Evolutionary conservation across 352 stramenopile genomes (phyloP).

Genomic region (Globisporangium acanthophoron): DNA sequence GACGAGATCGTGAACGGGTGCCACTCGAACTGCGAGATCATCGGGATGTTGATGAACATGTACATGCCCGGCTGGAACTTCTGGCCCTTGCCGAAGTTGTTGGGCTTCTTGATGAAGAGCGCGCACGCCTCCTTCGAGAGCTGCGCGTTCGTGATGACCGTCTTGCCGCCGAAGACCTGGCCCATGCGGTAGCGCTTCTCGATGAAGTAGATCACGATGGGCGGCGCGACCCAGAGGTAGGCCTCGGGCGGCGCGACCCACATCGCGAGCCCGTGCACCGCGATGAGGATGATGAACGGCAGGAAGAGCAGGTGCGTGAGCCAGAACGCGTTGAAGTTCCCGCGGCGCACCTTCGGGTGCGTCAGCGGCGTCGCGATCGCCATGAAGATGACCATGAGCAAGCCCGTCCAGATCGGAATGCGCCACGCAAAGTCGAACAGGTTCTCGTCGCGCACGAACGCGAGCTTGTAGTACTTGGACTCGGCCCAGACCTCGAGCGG

Average conservation of each 20-base stretch:
- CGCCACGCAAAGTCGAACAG: slow-evolving; percentile 33
- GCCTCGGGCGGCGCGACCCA: slow-evolving; percentile 58
- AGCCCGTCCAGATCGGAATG: slow-evolving; percentile 58
- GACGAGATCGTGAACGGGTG: slow-evolving; percentile 91
- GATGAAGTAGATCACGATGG: slow-evolving; percentile 50
- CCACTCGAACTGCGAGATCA: slow-evolving; percentile 80
- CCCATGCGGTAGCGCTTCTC: slow-evolving; percentile 58
- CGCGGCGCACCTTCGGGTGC: slow-evolving; percentile 39
- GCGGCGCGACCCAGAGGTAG: slow-evolving; percentile 46
- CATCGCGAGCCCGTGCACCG: slow-evolving; percentile 51
- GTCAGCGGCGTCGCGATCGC: slow-evolving; percentile 39
- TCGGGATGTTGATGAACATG: slow-evolving; percentile 76
- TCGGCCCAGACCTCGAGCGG: slow-evolving; percentile 30
- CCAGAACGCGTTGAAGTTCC: slow-evolving; percentile 69
- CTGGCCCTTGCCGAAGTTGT: slow-evolving; percentile 36
- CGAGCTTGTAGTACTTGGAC: slow-evolving; percentile 39
- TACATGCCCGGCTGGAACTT: slow-evolving; percentile 74
- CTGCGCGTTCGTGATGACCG: slow-evolving; percentile 38
- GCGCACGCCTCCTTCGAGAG: slow-evolving; percentile 50
- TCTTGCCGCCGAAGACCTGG: slow-evolving; percentile 46
- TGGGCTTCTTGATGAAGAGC: slow-evolving; percentile 63
- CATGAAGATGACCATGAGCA: slow-evolving; percentile 53
- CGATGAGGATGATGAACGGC: slow-evolving; percentile 59
- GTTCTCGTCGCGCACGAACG: slow-evolving; percentile 48
- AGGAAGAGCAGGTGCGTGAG: slow-evolving; percentile 62